phyloP scores from a whole-genome alignment of 441 rosid genomes.

The Arabidopsis lyrata region DNA sequence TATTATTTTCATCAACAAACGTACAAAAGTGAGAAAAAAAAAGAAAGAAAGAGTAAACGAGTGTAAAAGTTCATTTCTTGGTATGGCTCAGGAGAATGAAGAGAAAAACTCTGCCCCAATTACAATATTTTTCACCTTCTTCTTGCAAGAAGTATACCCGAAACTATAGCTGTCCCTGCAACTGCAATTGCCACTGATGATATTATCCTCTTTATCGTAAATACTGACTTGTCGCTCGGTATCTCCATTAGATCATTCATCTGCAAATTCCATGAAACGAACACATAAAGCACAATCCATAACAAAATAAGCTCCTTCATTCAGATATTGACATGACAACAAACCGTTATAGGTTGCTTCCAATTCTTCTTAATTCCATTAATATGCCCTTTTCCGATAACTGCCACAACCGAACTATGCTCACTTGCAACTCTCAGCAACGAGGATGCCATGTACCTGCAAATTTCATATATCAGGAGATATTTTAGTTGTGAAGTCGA shows the following conservation, averaged over 20 bases:
- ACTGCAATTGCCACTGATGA: conserved; percentile 71
- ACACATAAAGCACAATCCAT: neutral
- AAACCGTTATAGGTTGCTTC: conserved; percentile 80
- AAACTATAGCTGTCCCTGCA: conserved; percentile 78
- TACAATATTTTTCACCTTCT: conserved; percentile 43
- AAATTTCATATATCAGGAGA: conserved; percentile 5
- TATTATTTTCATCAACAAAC: conserved; percentile 5
- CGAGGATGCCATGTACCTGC: conserved; percentile 82
- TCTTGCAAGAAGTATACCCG: conserved; percentile 65
- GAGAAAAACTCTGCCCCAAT: conserved; percentile 23
- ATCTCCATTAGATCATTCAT: conserved; percentile 66
- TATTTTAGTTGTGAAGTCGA: neutral
- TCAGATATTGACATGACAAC: conserved; percentile 24
- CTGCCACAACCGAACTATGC: conserved; percentile 86
- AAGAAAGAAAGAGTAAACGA: neutral
- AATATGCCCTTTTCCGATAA: conserved; percentile 97
- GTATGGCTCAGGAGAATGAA: conserved; percentile 34
- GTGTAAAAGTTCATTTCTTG: conserved; percentile 22
- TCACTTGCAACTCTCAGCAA: conserved; percentile 71
- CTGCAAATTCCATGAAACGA: conserved; percentile 44
- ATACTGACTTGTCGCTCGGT: conserved; percentile 59
- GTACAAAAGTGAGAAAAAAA: neutral
- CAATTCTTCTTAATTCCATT: conserved; percentile 86
- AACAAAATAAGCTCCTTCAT: neutral
- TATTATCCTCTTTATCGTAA: conserved; percentile 57